Conservation (phyloP, 768 basidiomycete genomes). For the Pisolithus marmoratus region DNA sequence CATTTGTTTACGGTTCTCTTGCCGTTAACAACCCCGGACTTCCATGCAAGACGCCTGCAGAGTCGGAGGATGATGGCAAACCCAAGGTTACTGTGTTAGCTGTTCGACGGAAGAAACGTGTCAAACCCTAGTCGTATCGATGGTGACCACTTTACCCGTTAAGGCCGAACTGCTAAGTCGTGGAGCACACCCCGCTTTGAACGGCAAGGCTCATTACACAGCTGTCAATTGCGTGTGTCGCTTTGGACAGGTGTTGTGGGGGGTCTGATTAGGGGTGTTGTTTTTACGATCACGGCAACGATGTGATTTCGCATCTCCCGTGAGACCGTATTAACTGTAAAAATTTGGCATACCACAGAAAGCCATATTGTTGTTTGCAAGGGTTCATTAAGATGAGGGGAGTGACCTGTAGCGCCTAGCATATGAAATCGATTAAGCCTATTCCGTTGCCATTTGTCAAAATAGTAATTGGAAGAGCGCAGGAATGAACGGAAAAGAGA, state of each 20-base stretch:
- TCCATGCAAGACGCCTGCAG: constrained; percentile 17
- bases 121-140: constrained; percentile 14
- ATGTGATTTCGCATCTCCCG: too few species aligned
- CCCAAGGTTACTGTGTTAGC: constrained; percentile 49
- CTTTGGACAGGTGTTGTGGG: neutral
- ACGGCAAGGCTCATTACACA: neutral
- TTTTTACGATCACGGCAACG: too few species aligned
- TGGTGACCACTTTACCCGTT: constrained; percentile 5
- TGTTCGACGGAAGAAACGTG: constrained; percentile 52
- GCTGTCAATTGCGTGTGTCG: constrained; percentile 14
- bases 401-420: too few species aligned
- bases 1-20: constrained; percentile 55
- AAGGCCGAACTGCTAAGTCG: neutral
- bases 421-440: too few species aligned
- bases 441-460: too few species aligned
- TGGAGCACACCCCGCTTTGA: constrained; percentile 3
- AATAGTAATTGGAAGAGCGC: too few species aligned
- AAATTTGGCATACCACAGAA: too few species aligned
- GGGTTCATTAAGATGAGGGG: too few species aligned
- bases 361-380: too few species aligned
- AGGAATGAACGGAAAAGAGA: too few species aligned
- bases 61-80: constrained; percentile 7
- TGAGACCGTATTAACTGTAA: too few species aligned
- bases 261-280: too few species aligned
- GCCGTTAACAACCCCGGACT: constrained; percentile 43